Evolutionary conservation across 108 stramenopile species (phyloP).

Genomic region (Licmophora abbreviata): DNA sequence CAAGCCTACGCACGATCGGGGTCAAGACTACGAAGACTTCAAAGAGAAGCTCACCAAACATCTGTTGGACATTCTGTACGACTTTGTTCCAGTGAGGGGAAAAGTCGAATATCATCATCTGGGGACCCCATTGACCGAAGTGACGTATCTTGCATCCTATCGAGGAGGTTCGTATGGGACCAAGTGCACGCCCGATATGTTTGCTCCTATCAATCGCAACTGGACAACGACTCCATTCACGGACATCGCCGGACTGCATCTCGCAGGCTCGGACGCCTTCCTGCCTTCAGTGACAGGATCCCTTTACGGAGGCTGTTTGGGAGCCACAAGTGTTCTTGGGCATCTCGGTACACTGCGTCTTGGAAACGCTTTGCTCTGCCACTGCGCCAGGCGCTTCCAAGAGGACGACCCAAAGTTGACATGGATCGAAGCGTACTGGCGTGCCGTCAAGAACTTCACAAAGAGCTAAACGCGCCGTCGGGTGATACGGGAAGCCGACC

Average conservation of each 20-base stretch:
- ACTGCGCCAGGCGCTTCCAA: conserved; percentile 11
- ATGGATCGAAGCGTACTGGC: conserved; percentile 1
- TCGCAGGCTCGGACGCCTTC: conserved; percentile 44
- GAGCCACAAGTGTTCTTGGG: conserved; percentile 25
- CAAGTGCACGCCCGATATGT: conserved; percentile 35
- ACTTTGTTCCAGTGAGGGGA: conserved; percentile 34
- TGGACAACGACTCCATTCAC: conserved; percentile 50
- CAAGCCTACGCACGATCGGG: conserved; percentile 17
- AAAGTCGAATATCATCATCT: conserved; percentile 35
- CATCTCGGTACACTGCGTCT: conserved; percentile 8
- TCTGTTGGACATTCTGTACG: conserved; percentile 41
- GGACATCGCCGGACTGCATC: conserved; percentile 26
- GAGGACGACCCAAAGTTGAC: conserved; percentile 19
- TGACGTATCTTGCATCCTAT: conserved; percentile 28
- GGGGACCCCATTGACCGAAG: conserved; percentile 43
- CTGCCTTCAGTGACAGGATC: conserved; percentile 44
- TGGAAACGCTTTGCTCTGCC: conserved; percentile 6
- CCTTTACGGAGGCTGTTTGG: conserved; percentile 46
- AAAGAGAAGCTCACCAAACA: conserved; percentile 38
- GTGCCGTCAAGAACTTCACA: conserved; percentile 16
- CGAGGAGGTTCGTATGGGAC: conserved; percentile 41
- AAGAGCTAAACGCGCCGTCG: too few species aligned
- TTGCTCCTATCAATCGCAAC: conserved; percentile 27
- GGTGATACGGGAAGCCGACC: too few species aligned
- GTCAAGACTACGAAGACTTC: conserved; percentile 37